Evolutionary conservation across 2,329 filamentous ascomycete genomes (phyloP).

Genomic region (Cladosporium colombiae): DNA sequence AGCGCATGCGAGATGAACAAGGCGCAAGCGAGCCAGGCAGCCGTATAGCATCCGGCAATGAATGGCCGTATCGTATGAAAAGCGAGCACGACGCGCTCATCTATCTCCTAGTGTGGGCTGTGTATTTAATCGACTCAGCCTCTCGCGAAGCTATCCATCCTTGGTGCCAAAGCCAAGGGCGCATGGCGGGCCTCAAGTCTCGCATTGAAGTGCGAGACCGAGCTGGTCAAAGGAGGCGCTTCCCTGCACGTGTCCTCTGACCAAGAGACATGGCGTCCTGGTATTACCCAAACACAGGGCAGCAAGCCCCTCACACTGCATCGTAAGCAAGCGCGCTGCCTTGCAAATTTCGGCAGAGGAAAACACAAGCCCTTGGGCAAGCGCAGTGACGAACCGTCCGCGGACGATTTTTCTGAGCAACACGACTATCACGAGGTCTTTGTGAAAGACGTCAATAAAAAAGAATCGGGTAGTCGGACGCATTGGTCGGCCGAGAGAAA

Average conservation of each 20-base stretch:
- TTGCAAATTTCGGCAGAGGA: slow-evolving; percentile 3
- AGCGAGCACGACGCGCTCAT: background rate
- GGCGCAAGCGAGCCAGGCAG: slow-evolving; percentile 11
- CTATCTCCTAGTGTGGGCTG: slow-evolving; percentile 14
- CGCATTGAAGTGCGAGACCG: slow-evolving; percentile 16
- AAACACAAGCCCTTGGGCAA: background rate
- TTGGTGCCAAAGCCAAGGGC: slow-evolving; percentile 20
- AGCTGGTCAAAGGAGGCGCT: slow-evolving; percentile 11
- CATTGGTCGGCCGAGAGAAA: slow-evolving; percentile 6
- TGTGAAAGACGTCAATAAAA: slow-evolving; percentile 1
- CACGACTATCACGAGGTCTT: background rate
- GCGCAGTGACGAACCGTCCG: background rate
- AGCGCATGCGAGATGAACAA: slow-evolving; percentile 6
- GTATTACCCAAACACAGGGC: slow-evolving; percentile 18
- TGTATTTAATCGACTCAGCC: slow-evolving; percentile 3
- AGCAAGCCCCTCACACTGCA: slow-evolving; percentile 16
- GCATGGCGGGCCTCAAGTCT: slow-evolving; percentile 15
- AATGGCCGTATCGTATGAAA: slow-evolving; percentile 10
- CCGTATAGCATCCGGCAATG: slow-evolving; percentile 7
- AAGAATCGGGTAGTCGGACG: slow-evolving; percentile 14
- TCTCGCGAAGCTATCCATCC: slow-evolving; percentile 13
- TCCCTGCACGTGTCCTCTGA: slow-evolving; percentile 12
- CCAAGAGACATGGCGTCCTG: slow-evolving; percentile 19
- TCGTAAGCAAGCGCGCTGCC: slow-evolving; percentile 17
- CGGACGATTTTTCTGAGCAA: background rate